These are phyloP conservation scores for Ogataea methanolica DNA, from an alignment of 805 yeast species.

Conservation along the genomic window DNA sequence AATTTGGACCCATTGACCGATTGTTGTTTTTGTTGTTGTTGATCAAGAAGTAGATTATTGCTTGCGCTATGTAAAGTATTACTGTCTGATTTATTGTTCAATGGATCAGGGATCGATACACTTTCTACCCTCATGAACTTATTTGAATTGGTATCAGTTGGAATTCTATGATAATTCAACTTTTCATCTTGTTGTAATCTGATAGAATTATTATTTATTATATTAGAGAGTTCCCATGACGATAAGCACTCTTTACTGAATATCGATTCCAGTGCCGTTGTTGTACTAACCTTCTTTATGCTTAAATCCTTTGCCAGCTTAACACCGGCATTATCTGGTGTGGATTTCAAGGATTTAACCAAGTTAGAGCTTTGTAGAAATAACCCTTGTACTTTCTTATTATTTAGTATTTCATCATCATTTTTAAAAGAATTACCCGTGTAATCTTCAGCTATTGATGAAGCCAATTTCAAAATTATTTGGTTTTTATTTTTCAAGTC, in stretches of 20 bases:
- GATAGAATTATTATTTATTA: too few relatives aligned
- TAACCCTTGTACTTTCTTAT: slow-evolving; percentile 12
- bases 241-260: not conserved
- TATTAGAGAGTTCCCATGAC: not conserved
- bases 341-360: slow-evolving; percentile 8
- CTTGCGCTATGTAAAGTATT: not conserved
- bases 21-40: not conserved
- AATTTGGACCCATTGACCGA: not conserved
- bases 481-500: slow-evolving; percentile 18
- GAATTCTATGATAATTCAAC: too few relatives aligned
- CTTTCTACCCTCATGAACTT: too few relatives aligned
- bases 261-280: not conserved
- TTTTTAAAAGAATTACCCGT: slow-evolving; percentile 11
- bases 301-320: not conserved
- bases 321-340: slow-evolving; percentile 4
- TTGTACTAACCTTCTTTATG: not conserved
- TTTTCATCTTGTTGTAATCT: too few relatives aligned
- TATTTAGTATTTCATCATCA: slow-evolving; percentile 16
- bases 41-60: not conserved
- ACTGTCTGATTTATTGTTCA: too few relatives aligned
- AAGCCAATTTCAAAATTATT: slow-evolving; percentile 18
- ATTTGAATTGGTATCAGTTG: too few relatives aligned
- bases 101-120: too few relatives aligned
- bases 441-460: slow-evolving; percentile 18
- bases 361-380: slow-evolving; percentile 16